Base-by-base conservation (phyloP, 2,329 filamentous ascomycete species). In the Zalaria sp. region DNA sequence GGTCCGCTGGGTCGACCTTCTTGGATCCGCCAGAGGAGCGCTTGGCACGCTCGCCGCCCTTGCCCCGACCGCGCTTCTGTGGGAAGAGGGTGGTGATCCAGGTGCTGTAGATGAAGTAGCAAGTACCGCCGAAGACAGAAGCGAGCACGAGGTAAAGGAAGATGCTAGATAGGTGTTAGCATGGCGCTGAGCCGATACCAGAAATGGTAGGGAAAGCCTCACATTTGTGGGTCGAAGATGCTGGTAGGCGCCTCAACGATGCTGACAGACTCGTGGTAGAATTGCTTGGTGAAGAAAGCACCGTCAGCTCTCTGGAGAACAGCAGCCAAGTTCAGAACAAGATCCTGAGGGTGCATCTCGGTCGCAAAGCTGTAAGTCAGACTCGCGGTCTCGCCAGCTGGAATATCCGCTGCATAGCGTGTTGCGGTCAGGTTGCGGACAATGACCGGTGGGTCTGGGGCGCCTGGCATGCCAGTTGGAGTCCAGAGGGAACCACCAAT, bases 81-180 rank as follows among this genome's bases (percentile, higher is more conserved):
- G 91, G 89, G 73, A 96, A 94, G 59, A 98, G 83, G 9, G 87
- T 81, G 56, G 87, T 84, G 65, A 98, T 83, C 87, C 89, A 96
- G 57, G 89, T 93, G 71, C 82, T 91, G 77, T 98, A 98, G 68
- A 95, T 86, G 65, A 94, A 94, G 77, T 89, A 95, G 60, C 82
- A 76, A 41, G 81, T 86, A 47, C 83, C 87, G 50, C 67, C 77
- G 60, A 93, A 93, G 48, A 73, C 75, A 47, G 73, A 79, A 41
- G 81, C 71, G 53, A 98, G 82, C 71, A 96, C 80, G 60, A 94
- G 72, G 72, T 96, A 96, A 48, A 98, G 79, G 79, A 98, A 98
- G 68, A 96, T 86, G 60, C 91, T 96, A 48, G 4, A 18, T 36
- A 36, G 36, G 18, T 11, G 37, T 49, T 29, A 49, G 44, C 18